A percentile compares a stretch with the other conserved stretches of the same genome.
Conservation (phyloP, 2,329 filamentous ascomycete species). For the Colletotrichum scovillei region DNA sequence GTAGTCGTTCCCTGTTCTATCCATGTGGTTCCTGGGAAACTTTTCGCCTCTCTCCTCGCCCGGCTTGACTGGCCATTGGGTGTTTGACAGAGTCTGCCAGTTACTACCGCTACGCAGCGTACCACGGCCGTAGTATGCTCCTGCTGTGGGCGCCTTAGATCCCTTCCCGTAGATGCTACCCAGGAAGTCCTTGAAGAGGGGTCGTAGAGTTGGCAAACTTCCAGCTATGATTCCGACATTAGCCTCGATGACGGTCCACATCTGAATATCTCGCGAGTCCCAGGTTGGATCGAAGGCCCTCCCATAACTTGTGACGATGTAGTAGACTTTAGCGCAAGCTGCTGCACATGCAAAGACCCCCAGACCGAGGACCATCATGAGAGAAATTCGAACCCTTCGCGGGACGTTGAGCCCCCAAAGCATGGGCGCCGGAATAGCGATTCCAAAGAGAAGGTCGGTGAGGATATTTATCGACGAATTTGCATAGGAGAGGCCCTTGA, state of each 20-base stretch:
- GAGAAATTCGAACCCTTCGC: constrained; percentile 50
- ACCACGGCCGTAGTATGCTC: constrained; percentile 40
- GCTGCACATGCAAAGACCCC: constrained; percentile 58
- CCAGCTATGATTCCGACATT: constrained; percentile 52
- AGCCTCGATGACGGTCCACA: constrained; percentile 55
- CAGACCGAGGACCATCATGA: constrained; percentile 54
- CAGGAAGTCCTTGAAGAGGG: constrained; percentile 47
- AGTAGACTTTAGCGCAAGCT: constrained; percentile 54
- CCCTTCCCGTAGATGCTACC: constrained; percentile 45
- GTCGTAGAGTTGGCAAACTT: constrained; percentile 48
- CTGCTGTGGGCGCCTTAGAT: constrained; percentile 42
- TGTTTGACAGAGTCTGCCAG: constrained; percentile 40
- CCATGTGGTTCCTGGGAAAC: constrained; percentile 39
- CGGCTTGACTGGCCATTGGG: constrained; percentile 34
- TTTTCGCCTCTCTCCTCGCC: constrained; percentile 45
- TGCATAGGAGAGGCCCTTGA: constrained; percentile 56
- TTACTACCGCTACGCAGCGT: constrained; percentile 39
- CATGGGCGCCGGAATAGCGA: constrained; percentile 50
- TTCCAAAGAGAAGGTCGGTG: constrained; percentile 52
- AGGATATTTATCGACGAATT: constrained; percentile 50
- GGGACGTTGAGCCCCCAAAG: constrained; percentile 55
- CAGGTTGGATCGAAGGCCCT: constrained; percentile 54
- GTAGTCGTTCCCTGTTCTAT: constrained; percentile 36
- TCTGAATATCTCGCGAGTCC: constrained; percentile 58
- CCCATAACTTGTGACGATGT: constrained; percentile 50